phyloP scores from a whole-genome alignment of 2,329 filamentous ascomycete species.

The Pseudocercospora fuligena region DNA sequence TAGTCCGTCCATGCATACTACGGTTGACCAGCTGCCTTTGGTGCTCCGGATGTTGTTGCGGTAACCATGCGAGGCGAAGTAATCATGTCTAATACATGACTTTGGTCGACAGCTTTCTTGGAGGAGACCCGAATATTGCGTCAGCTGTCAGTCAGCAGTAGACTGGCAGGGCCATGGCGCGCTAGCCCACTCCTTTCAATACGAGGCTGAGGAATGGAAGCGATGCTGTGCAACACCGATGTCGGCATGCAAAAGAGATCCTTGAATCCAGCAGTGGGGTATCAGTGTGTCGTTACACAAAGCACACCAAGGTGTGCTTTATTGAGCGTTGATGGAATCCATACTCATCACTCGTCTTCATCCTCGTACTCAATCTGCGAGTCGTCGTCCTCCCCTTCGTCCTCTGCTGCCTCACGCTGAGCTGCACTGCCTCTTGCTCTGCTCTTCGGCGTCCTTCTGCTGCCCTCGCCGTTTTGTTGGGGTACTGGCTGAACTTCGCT shows the following conservation, averaged over 20 bases:
- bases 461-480: conserved; percentile 11
- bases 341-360: conserved; percentile 20
- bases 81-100: neutral
- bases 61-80: neutral
- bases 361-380: conserved; percentile 24
- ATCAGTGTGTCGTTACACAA: neutral
- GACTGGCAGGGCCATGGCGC: neutral
- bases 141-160: conserved; percentile 19
- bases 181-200: neutral
- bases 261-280: neutral
- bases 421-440: neutral
- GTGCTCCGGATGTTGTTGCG: neutral
- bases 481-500: conserved; percentile 11
- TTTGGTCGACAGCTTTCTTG: neutral
- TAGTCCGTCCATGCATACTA: neutral
- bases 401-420: conserved; percentile 9
- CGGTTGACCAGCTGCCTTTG: neutral
- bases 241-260: neutral
- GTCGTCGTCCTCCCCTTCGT: conserved; percentile 20
- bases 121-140: conserved; percentile 3
- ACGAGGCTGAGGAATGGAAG: conserved; percentile 1
- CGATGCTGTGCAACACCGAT: neutral
- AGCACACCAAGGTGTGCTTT: neutral
- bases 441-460: conserved; percentile 5
- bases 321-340: neutral